phyloP scores from a whole-genome alignment of 2,329 filamentous ascomycete genomes.

The Teratosphaeriaceae sp. region DNA sequence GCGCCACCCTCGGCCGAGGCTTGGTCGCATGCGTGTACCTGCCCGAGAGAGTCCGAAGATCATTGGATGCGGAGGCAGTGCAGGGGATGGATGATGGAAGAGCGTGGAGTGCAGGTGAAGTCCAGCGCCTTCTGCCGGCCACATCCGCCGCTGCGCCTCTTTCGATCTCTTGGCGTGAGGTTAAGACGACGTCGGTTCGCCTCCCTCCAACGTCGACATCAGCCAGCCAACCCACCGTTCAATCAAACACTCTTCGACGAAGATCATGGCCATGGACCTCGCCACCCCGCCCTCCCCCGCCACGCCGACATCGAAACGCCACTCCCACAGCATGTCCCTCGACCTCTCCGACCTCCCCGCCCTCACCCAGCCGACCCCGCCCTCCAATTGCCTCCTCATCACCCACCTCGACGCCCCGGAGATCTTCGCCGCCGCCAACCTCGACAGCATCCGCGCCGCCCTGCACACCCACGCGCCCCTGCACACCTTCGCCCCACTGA shows the following conservation, averaged over 20 bases:
- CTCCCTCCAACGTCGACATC: no score
- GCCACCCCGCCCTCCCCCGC: conserved; percentile 13
- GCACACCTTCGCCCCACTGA: conserved; percentile 72
- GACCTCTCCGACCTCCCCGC: conserved; percentile 68
- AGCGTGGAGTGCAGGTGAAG: not conserved
- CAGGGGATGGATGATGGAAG: not conserved
- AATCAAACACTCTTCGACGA: not conserved
- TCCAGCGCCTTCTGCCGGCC: not conserved
- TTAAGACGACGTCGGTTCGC: no score
- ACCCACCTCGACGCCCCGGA: conserved; percentile 69
- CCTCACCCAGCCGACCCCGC: conserved; percentile 62
- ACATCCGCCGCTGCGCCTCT: no score
- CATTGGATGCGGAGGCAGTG: not conserved
- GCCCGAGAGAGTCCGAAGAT: not conserved
- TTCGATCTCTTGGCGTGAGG: no score
- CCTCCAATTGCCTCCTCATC: conserved; percentile 77
- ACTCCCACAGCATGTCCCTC: conserved; percentile 53
- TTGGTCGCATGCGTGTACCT: not conserved
- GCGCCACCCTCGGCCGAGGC: not conserved
- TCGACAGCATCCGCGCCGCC: conserved; percentile 65
- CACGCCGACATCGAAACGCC: conserved; percentile 17
- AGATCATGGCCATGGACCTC: conserved; percentile 13
- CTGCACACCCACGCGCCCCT: conserved; percentile 64
- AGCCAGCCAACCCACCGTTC: no score
- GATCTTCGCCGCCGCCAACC: conserved; percentile 68